Evolutionary conservation across 164 flowering plant species (phyloP), one percentile per base, ranked within the genome.

Genomic region (Annona squamosa): DNA sequence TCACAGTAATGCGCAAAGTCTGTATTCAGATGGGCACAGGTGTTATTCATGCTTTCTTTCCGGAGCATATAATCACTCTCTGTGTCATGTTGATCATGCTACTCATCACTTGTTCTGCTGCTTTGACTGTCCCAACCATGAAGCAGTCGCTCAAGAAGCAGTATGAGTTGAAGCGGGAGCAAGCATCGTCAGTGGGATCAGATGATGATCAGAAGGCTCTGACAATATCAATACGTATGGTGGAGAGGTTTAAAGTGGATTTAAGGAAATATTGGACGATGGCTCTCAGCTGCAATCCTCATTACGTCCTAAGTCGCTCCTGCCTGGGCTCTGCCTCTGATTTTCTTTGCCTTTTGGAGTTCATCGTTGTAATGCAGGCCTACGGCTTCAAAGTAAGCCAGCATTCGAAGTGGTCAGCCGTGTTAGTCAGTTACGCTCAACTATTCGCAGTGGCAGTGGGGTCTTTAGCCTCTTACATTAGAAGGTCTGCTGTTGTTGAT

Each of bases 21-120:
- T 74, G 86, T 72, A 86, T 88, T 44, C 90, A 87, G 71, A n/a
- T 86, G 67, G 84, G 74, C 37, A 90, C 94, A 2, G 88, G 89
- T 0, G 87, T 79, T 1, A 83, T 90, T 64, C 88, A 79, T 63
- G 70, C 72, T 26, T 86, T 81, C 78, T 74, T 78, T 78, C 71
- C 37, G 62, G 90, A 90, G 52, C 88, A 88, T 73, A 81, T 63
- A n/a, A 46, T 81, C 1, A 16, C 78, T 19, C 77, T 86, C 84
- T 65, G 78, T 72, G 65, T 82, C 44, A 83, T 85, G 86, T 74
- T 87, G 57, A 66, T 84, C 26, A 3, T 68, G 4, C 72, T 74
- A 16, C 5, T 46, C 1, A 26, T 69, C 42, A 46, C 62, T 61
- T 45, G 46, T 5, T 74, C 7, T 43, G 59, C 72, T 68, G 76